These are phyloP conservation scores for Letharia columbiana DNA, from an alignment of 495 filamentous ascomycete species.

Conservation along the genomic window DNA sequence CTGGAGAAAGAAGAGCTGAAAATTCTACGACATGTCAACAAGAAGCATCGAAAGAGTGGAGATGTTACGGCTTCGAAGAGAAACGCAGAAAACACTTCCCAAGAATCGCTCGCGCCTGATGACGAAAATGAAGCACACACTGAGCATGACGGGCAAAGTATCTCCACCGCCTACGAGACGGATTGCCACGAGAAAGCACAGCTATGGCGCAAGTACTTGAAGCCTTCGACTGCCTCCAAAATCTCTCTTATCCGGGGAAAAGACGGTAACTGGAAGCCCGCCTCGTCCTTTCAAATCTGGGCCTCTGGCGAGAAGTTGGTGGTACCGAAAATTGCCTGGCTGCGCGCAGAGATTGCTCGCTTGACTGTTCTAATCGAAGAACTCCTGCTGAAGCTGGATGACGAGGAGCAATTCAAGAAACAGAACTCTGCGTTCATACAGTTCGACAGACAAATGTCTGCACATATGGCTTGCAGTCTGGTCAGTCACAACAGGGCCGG, in stretches of 20 bases:
- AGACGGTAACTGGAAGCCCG: conserved; percentile 22
- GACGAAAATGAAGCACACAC: conserved; percentile 9
- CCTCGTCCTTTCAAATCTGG: conserved; percentile 22
- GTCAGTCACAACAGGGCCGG: conserved; percentile 86
- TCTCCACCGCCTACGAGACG: conserved; percentile 17
- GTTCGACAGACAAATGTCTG: conserved; percentile 94
- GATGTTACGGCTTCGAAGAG: conserved; percentile 7
- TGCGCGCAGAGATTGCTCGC: conserved; percentile 76
- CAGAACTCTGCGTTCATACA: conserved; percentile 94
- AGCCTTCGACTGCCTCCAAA: conserved; percentile 16
- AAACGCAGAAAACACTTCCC: conserved; percentile 6
- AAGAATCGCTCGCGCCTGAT: conserved; percentile 12
- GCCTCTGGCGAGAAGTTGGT: conserved; percentile 45
- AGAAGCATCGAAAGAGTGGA: conserved; percentile 18
- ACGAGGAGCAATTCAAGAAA: conserved; percentile 63
- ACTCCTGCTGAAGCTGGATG: conserved; percentile 75
- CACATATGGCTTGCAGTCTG: conserved; percentile 94
- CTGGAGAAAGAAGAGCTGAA: conserved; percentile 26
- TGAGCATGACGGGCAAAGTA: conserved; percentile 12
- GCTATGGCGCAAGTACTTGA: conserved; percentile 22
- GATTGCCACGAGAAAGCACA: conserved; percentile 20
- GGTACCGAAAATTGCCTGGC: conserved; percentile 89
- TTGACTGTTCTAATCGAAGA: conserved; percentile 87
- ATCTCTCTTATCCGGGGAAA: conserved; percentile 16
- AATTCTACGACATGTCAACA: conserved; percentile 19